These are phyloP conservation scores for Monosporozyma aerobia DNA, from an alignment of 805 yeast species.

Conservation along the genomic window DNA sequence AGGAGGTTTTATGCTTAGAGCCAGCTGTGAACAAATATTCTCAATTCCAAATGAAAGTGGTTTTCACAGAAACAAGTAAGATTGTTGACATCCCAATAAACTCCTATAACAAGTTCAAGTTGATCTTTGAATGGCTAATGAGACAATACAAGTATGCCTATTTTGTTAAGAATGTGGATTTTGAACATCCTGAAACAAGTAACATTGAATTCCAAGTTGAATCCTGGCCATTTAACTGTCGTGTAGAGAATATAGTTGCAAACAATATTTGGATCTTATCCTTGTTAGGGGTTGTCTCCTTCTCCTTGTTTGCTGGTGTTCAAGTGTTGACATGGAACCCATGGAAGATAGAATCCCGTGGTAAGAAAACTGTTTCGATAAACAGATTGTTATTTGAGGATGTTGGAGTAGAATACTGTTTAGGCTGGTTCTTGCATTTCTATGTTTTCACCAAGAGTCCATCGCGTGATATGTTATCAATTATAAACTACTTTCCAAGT, in stretches of 20 bases:
- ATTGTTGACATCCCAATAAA: background rate
- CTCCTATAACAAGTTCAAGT: background rate
- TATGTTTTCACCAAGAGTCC: slow-evolving; percentile 16
- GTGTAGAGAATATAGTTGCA: slow-evolving; percentile 2
- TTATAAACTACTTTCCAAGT: slow-evolving; percentile 18
- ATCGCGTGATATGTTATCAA: slow-evolving; percentile 1
- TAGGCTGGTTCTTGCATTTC: slow-evolving; percentile 26
- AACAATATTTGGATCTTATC: slow-evolving; percentile 16
- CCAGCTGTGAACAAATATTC: slow-evolving; percentile 37
- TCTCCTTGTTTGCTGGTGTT: background rate
- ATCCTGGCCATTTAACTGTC: slow-evolving; percentile 15
- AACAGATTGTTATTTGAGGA: slow-evolving; percentile 8
- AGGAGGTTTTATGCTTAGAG: slow-evolving; percentile 80
- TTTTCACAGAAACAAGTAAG: background rate
- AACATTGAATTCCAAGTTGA: slow-evolving; percentile 1
- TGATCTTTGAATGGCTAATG: slow-evolving; percentile 3
- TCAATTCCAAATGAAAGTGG: slow-evolving; percentile 4
- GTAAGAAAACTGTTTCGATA: background rate
- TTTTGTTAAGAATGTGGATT: slow-evolving; percentile 7
- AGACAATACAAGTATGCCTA: slow-evolving; percentile 16
- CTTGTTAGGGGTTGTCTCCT: slow-evolving; percentile 6
- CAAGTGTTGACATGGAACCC: slow-evolving; percentile 13
- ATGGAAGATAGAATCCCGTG: slow-evolving; percentile 3
- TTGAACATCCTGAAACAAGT: background rate
- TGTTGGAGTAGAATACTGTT: slow-evolving; percentile 12